phyloP scores from a whole-genome alignment of 495 filamentous ascomycete genomes.

The Penicillium nucicola region DNA sequence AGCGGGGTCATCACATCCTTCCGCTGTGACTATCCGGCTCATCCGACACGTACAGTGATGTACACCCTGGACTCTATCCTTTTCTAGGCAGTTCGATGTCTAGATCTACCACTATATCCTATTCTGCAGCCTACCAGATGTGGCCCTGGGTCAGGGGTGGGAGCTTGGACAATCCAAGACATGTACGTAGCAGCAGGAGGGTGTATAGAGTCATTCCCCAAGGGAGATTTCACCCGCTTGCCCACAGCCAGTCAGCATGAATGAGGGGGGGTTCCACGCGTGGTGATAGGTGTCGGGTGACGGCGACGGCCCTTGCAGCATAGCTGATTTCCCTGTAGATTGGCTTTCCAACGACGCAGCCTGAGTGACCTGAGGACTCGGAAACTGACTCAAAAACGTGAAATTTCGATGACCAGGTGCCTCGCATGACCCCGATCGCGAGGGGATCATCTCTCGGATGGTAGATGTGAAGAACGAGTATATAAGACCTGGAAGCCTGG shows the following conservation, averaged over 20 bases:
- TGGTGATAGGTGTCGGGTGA: slow-evolving; percentile 29
- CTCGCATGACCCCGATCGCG: slow-evolving; percentile 21
- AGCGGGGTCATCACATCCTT: not conserved
- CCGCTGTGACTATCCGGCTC: not conserved
- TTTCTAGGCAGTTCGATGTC: too few species aligned
- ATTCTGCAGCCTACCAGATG: not conserved
- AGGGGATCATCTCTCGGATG: not conserved
- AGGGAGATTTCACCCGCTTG: slow-evolving; percentile 2
- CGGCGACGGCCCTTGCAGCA: not conserved
- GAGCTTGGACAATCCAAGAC: slow-evolving; percentile 8
- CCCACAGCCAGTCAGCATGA: slow-evolving; percentile 12
- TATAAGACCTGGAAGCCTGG: slow-evolving; percentile 25
- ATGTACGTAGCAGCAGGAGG: not conserved
- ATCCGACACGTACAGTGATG: too few species aligned
- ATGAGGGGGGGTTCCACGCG: slow-evolving; percentile 6
- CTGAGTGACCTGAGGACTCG: not conserved
- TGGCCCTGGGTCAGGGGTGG: not conserved
- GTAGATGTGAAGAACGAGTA: slow-evolving; percentile 2
- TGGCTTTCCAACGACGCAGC: not conserved
- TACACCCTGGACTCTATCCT: too few species aligned
- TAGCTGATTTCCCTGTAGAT: not conserved
- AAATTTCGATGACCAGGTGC: slow-evolving; percentile 18
- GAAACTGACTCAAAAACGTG: slow-evolving; percentile 5
- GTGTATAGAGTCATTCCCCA: not conserved
- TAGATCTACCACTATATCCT: slow-evolving; percentile 1